phyloP scores from a whole-genome alignment of 208 protist genomes.

The Angomonas ambiguus region DNA sequence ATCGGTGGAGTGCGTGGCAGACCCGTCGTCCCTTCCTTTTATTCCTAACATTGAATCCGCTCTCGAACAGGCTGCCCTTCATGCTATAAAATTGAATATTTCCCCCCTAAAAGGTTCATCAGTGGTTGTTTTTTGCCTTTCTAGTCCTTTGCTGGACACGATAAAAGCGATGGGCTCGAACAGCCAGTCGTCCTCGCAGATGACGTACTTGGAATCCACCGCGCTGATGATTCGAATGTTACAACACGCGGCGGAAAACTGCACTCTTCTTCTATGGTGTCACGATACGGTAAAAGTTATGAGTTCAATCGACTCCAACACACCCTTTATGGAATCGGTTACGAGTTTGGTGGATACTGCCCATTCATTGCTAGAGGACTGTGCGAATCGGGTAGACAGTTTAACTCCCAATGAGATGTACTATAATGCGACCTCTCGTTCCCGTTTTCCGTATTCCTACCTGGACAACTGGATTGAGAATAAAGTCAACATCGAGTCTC shows the following conservation, averaged over 20 bases:
- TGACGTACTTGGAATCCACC: conserved; percentile 60
- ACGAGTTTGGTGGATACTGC: neutral
- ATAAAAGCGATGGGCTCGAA: conserved; percentile 22
- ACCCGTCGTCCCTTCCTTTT: neutral
- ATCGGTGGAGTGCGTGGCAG: neutral
- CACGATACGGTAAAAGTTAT: conserved; percentile 20
- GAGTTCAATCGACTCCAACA: neutral
- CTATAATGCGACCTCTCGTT: neutral
- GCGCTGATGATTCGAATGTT: conserved; percentile 87
- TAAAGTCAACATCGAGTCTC: conserved; percentile 34
- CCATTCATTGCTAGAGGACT: neutral
- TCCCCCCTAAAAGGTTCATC: conserved; percentile 82
- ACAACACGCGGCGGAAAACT: conserved; percentile 83
- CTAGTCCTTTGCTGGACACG: conserved; percentile 16
- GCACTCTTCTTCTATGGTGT: conserved; percentile 50
- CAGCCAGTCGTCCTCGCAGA: conserved; percentile 24
- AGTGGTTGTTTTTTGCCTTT: conserved; percentile 76
- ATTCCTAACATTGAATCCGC: conserved; percentile 21
- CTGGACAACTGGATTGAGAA: conserved; percentile 70
- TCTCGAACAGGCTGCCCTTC: conserved; percentile 67
- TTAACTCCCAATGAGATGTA: neutral
- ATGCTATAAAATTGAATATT: conserved; percentile 87
- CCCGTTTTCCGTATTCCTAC: conserved; percentile 70
- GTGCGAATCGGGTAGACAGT: neutral
- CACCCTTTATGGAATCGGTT: neutral